A percentile compares a stretch with the other conserved stretches of the same genome.
These are phyloP conservation scores for Erythrobasidium yunnanense DNA, from an alignment of 768 basidiomycete species.

Conservation along the genomic window DNA sequence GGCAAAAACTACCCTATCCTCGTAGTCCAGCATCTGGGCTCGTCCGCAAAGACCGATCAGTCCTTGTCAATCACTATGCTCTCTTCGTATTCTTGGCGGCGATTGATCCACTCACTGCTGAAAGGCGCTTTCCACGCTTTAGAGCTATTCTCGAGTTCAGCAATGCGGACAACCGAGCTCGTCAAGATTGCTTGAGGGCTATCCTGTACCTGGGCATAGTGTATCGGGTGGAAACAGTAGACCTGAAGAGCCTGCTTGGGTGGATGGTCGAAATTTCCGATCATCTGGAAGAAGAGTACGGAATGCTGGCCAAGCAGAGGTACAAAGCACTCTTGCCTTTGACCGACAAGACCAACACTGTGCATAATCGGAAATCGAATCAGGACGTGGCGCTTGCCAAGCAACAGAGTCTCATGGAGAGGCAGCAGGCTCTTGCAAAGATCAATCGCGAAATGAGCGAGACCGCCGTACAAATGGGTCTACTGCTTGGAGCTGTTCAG, in stretches of 20 bases:
- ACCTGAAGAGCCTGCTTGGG: conserved; percentile 49
- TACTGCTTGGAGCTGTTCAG: conserved; percentile 53
- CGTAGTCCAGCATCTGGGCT: conserved; percentile 46
- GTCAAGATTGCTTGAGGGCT: conserved; percentile 63
- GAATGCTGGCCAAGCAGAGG: conserved; percentile 37
- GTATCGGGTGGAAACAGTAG: conserved; percentile 49
- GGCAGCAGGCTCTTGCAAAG: not conserved
- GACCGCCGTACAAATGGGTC: conserved; percentile 42
- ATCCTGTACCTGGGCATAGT: conserved; percentile 60
- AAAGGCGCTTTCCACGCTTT: conserved; percentile 55
- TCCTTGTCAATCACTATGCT: conserved; percentile 70
- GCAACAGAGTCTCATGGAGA: conserved; percentile 22
- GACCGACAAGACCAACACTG: not conserved
- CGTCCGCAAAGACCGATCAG: conserved; percentile 51
- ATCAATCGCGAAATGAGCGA: conserved; percentile 32
- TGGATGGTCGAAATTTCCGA: conserved; percentile 59
- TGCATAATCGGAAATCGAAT: not conserved
- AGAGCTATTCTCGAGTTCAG: conserved; percentile 58
- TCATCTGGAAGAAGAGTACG: conserved; percentile 52
- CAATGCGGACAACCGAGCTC: conserved; percentile 54
- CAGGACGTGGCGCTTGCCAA: conserved; percentile 4
- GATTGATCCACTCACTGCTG: conserved; percentile 51
- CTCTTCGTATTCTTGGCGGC: conserved; percentile 60
- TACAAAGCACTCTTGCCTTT: conserved; percentile 31
- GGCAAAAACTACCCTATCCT: conserved; percentile 49